Conservation (phyloP, 306 rosid genomes). For the Macrotyloma uniflorum region DNA sequence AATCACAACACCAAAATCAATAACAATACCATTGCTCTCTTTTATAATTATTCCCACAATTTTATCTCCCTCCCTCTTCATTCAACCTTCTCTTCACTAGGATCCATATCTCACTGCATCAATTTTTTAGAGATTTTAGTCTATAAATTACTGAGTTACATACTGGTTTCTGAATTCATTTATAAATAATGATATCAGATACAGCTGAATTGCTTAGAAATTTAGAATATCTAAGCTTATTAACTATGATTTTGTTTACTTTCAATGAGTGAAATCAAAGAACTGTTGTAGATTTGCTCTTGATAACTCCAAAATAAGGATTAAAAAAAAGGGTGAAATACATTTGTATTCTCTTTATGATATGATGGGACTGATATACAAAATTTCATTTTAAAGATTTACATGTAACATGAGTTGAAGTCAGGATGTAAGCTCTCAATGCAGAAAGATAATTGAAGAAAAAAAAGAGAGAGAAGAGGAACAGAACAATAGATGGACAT, state of each 20-base stretch:
- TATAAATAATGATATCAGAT: too few species aligned
- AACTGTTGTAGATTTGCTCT: constrained; percentile 16
- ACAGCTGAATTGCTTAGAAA: too few species aligned
- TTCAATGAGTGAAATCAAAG: too few species aligned
- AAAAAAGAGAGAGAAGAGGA: not conserved
- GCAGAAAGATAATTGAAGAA: not conserved
- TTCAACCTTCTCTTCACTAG: not conserved
- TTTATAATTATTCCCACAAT: constrained; percentile 41
- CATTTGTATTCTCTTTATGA: not conserved
- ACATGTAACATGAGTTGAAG: not conserved
- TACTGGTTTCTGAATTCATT: not conserved
- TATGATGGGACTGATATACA: not conserved
- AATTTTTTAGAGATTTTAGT: constrained; percentile 30
- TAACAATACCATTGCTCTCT: not conserved
- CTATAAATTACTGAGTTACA: constrained; percentile 19
- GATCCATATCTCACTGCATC: constrained; percentile 54
- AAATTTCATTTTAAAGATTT: not conserved
- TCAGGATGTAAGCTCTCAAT: not conserved
- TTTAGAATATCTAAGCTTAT: too few species aligned
- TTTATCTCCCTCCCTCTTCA: constrained; percentile 32
- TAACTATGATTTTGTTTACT: too few species aligned
- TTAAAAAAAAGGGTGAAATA: not conserved
- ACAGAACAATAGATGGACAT: not conserved
- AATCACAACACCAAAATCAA: not conserved
- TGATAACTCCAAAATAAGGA: constrained; percentile 20